Evolutionary conservation across 495 filamentous ascomycete genomes (phyloP).

Genomic region (Lentithecium fluviatile): DNA sequence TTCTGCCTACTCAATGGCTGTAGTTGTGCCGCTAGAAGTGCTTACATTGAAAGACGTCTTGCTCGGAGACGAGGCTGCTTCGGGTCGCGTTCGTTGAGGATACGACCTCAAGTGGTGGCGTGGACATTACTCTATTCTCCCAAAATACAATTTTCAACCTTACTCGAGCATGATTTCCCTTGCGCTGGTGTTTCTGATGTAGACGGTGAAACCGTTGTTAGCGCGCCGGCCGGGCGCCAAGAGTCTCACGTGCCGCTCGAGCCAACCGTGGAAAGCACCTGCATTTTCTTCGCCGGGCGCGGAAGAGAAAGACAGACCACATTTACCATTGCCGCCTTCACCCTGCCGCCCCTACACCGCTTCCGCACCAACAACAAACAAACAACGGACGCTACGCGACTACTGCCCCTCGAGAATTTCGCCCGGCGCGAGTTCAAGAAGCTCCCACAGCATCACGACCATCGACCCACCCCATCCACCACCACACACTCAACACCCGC

Average conservation of each 20-base stretch:
- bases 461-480: background rate
- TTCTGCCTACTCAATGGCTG: constrained; percentile 77
- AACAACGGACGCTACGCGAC: constrained; percentile 4
- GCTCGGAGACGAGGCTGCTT: constrained; percentile 40
- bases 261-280: constrained; percentile 11
- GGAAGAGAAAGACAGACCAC: background rate
- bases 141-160: background rate
- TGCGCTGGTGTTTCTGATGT: background rate
- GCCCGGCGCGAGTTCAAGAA: constrained; percentile 28
- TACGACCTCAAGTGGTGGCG: constrained; percentile 16
- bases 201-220: background rate
- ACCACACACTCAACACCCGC: background rate
- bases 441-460: background rate
- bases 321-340: background rate
- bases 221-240: background rate
- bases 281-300: constrained; percentile 13
- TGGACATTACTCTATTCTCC: constrained; percentile 23
- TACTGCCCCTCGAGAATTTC: constrained; percentile 4
- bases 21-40: constrained; percentile 88
- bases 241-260: no score
- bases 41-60: constrained; percentile 53
- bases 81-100: constrained; percentile 9
- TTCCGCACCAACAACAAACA: background rate
- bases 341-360: background rate
- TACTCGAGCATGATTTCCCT: background rate